A percentile compares a stretch with the other conserved stretches of the same genome.
phyloP scores from a whole-genome alignment of 139 green algal genomes.

The Micromonas pusilla region DNA sequence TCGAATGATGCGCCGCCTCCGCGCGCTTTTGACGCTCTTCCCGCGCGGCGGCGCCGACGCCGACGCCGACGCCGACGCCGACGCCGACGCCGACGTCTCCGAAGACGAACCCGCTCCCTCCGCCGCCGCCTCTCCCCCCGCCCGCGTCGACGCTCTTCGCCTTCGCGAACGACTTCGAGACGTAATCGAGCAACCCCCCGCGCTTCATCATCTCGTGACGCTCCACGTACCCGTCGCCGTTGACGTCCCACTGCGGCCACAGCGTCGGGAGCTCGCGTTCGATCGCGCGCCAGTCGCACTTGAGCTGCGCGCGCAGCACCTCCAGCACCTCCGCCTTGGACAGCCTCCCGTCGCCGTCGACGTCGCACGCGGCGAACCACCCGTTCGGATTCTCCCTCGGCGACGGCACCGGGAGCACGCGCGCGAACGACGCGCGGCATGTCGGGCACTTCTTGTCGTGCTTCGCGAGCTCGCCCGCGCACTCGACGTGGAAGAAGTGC shows the following conservation, averaged over 20 bases:
- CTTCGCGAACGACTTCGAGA: neutral
- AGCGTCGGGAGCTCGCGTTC: neutral
- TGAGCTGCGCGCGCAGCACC: neutral
- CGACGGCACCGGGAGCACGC: neutral
- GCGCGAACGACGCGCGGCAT: neutral
- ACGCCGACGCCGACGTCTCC: too few relatives aligned
- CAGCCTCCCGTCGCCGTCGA: neutral
- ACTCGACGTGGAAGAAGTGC: conserved; percentile 18
- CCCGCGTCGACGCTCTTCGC: neutral
- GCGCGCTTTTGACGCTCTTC: too few relatives aligned
- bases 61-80: too few relatives aligned
- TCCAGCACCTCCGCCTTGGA: neutral
- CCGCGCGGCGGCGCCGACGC: too few relatives aligned
- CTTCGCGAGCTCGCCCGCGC: neutral
- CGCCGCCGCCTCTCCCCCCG: too few relatives aligned
- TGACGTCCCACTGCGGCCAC: neutral
- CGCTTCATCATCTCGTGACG: neutral
- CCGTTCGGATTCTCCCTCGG: neutral
- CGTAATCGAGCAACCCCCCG: neutral
- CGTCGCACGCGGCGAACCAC: conserved; percentile 4
- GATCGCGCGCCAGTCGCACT: conserved; percentile 2
- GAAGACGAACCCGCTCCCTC: too few relatives aligned
- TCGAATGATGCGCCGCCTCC: too few relatives aligned
- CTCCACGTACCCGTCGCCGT: neutral
- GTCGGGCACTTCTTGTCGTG: neutral